Conservation (phyloP, 2,329 filamentous ascomycete genomes). For the Stagonosporopsis rhizophila region DNA sequence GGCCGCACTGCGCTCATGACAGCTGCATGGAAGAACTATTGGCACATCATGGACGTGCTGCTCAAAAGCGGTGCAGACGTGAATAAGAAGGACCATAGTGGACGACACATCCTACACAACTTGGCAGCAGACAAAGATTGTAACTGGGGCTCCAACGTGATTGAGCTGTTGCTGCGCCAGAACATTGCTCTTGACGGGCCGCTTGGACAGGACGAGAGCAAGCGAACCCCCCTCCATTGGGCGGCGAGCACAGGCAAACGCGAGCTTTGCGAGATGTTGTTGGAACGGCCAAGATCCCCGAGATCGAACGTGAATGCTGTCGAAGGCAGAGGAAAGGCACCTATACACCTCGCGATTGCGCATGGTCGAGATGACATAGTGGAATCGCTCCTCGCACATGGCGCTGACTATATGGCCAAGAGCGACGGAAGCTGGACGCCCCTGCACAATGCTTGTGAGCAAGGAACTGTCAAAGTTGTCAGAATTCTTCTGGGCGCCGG, state of each 20-base stretch:
- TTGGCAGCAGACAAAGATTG: slow-evolving; percentile 52
- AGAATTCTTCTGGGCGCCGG: slow-evolving; percentile 39
- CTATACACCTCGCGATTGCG: slow-evolving; percentile 45
- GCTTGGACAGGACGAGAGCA: slow-evolving; percentile 53
- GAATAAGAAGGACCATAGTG: slow-evolving; percentile 46
- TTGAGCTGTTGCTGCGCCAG: slow-evolving; percentile 51
- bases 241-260: slow-evolving; percentile 64
- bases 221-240: slow-evolving; percentile 64
- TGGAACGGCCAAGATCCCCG: slow-evolving; percentile 41
- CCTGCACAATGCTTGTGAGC: slow-evolving; percentile 45
- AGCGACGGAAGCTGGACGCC: slow-evolving; percentile 47
- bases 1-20: slow-evolving; percentile 49
- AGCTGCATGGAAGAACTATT: slow-evolving; percentile 46
- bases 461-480: slow-evolving; percentile 43
- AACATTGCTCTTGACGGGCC: slow-evolving; percentile 52
- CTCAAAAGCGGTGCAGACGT: slow-evolving; percentile 48
- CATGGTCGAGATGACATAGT: slow-evolving; percentile 48
- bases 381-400: slow-evolving; percentile 40
- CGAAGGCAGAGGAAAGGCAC: slow-evolving; percentile 46
- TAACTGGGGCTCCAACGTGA: slow-evolving; percentile 57
- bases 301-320: slow-evolving; percentile 44
- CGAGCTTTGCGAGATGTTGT: slow-evolving; percentile 57
- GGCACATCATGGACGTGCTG: slow-evolving; percentile 46
- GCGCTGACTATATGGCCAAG: slow-evolving; percentile 42
- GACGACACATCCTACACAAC: slow-evolving; percentile 47